These are phyloP conservation scores for Tulasnella sp. DNA, from an alignment of 768 basidiomycete genomes.

Conservation along the genomic window DNA sequence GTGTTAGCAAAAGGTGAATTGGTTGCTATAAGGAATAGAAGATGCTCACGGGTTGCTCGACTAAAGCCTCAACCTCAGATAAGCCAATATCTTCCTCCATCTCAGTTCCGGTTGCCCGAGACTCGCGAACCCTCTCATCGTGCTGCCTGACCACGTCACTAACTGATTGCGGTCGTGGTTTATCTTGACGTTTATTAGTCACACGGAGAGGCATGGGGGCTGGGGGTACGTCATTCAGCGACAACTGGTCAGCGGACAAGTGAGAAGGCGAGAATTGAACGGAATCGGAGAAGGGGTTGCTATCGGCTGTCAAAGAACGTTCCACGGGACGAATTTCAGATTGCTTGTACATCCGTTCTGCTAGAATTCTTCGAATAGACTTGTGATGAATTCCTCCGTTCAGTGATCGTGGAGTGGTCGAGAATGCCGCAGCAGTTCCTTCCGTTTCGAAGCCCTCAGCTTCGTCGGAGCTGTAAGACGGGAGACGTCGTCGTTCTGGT, in stretches of 20 bases:
- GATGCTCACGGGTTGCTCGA: not conserved
- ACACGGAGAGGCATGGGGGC: not conserved
- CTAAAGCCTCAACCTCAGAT: not conserved
- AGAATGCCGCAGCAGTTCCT: not conserved
- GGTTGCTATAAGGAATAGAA: not conserved
- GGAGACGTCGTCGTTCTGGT: not conserved
- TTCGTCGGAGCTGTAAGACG: not conserved
- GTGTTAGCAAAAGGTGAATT: not conserved
- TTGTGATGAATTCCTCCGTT: conserved; percentile 8
- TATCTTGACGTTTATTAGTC: not conserved
- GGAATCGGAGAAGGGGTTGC: not conserved
- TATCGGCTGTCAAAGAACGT: not conserved
- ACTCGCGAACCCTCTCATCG: not conserved
- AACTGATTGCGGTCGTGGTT: not conserved
- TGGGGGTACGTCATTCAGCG: not conserved
- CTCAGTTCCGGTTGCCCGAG: not conserved
- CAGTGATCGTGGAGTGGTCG: not conserved
- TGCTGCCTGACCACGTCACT: not conserved
- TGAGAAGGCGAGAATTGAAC: not conserved
- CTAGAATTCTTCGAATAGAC: conserved; percentile 3
- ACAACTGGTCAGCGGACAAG: not conserved
- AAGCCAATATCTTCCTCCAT: not conserved
- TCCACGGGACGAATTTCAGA: not conserved
- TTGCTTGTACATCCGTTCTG: not conserved
- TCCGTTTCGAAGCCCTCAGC: not conserved